Evolutionary conservation across 768 basidiomycete genomes (phyloP), one percentile per base, ranked within the genome.

Genomic region (Kwoniella shandongensis): DNA sequence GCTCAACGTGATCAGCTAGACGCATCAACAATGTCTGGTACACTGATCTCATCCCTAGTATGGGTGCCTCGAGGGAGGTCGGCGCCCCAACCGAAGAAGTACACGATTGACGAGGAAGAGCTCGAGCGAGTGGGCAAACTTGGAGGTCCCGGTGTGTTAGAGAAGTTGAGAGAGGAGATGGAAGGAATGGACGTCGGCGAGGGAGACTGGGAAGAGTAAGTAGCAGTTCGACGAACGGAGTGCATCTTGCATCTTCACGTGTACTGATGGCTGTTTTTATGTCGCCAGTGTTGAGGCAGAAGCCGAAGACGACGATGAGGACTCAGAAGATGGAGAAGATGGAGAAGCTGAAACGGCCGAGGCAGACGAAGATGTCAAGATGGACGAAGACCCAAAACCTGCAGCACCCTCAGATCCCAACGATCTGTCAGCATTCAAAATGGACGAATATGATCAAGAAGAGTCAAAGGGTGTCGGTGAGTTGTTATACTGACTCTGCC

Each of bases 371-470:
- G 62, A 62, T 57, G 64, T 63, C 20, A 50, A 57, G 23, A 65
- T 59, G 45, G 63, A 65, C 26, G 59, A 41, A 23, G 70, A 67
- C n/a, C 62, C 71, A 36, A 64, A 69, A 51, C 75, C 6, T 79
- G 76, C 65, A 56, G 54, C 54, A 65, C 53, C 60, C 1, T 65
- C 57, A 5, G 77, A 79, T 52, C 76, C 78, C 4, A 86, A 88
- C 55, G 90, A 90, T 77, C 79, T 99, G 18, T 83, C 87, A 0
- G 80, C 90, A 62, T 99, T 97, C 75, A 86, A 93, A 54, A 78
- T 98, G 57, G 93, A 97, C 68, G 83, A 86, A 12, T 99, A 98
- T 69, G 94, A 98, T 66, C 81, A 93, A 47, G 91, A 94, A 66
- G 83, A 76, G 45, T 75, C 71, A 8, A 69, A 67, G 38, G 75